These are phyloP conservation scores for Psilocybe azurescens DNA, from an alignment of 768 basidiomycete species.

Conservation along the genomic window DNA sequence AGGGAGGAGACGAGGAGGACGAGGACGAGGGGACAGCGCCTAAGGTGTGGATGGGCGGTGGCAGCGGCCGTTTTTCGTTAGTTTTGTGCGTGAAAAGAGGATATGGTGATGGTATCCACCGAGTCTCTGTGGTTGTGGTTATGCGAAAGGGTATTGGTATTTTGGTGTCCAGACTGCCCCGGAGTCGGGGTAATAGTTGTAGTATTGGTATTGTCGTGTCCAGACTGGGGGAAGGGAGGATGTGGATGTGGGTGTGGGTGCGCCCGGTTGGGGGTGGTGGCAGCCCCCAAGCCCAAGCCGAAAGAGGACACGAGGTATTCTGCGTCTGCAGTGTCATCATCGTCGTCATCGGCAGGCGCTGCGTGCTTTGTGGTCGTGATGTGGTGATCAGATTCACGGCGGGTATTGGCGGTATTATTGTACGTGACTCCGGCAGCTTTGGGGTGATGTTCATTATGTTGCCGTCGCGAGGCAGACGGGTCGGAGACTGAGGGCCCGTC, in stretches of 20 bases:
- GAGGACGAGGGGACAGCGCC: background rate
- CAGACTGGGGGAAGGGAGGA: too few relatives aligned
- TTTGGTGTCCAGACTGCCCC: too few relatives aligned
- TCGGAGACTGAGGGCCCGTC: background rate
- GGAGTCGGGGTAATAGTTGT: too few relatives aligned
- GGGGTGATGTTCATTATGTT: slow-evolving; percentile 2
- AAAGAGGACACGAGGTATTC: background rate
- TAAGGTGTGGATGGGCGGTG: background rate
- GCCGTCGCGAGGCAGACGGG: background rate
- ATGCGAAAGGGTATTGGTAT: background rate
- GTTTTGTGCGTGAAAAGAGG: background rate
- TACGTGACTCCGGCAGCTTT: background rate
- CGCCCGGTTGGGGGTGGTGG: background rate
- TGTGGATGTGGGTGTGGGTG: too few relatives aligned
- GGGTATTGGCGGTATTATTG: background rate
- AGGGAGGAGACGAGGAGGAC: background rate
- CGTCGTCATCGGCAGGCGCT: slow-evolving; percentile 9
- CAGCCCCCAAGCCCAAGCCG: background rate
- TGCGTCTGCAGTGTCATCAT: slow-evolving; percentile 1
- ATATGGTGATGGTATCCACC: background rate
- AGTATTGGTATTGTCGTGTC: background rate
- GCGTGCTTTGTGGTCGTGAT: background rate
- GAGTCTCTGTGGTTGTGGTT: background rate
- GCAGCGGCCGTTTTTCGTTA: background rate
- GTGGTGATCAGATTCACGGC: background rate